Base-by-base conservation (phyloP, 129 eudicot species). In the Helichrysum umbraculigerum region DNA sequence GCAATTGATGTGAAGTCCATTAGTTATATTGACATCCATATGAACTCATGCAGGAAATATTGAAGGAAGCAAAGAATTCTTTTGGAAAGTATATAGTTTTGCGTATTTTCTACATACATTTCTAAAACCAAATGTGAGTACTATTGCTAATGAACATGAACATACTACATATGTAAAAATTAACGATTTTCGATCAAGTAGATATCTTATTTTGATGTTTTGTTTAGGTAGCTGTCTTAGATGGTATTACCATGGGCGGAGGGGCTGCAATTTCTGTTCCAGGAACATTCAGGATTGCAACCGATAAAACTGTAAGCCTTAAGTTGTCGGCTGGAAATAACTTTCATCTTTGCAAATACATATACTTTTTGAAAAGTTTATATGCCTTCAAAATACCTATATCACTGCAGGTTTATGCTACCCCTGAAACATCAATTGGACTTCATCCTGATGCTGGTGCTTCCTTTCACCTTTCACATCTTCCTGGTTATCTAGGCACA, bases 371-470 rank as follows among this genome's bases (percentile, higher is more conserved):
- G n/a, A 7, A 6, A 17, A 8, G 15, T 66, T 7, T 17, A 7
- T 66, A 5, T n/a, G 30, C 71, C 37, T 50, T 47, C 37, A 42
- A 47, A 59, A 33, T 7, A 51, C 30, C 11, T 5, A 17, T 32
- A 54, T 68, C 32, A 29, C 33, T 89, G 81, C 93, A 92, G 98
- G 83, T 89, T 72, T 87, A 82, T 84, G 91, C 97, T 57, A 89
- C 88, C 44, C 92, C 96, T 25, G 97, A 92, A 86, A 87, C 97
- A 22, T 70, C 89, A 79, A 92, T 92, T 61, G 97, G 97, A 63
- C 83, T 85, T 72, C 98, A 92, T 86, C 96, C 96, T 29, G 98
- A 89, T 82, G 96, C 91, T 63, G 98, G 88, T 14, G 98, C 98
- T 70, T 92, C 98, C 34, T 89, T 89, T 83, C 78, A 86, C 84